These are phyloP conservation scores for Chloris gayana DNA, from an alignment of 176 grass and related monocot genomes.

Conservation along the genomic window DNA sequence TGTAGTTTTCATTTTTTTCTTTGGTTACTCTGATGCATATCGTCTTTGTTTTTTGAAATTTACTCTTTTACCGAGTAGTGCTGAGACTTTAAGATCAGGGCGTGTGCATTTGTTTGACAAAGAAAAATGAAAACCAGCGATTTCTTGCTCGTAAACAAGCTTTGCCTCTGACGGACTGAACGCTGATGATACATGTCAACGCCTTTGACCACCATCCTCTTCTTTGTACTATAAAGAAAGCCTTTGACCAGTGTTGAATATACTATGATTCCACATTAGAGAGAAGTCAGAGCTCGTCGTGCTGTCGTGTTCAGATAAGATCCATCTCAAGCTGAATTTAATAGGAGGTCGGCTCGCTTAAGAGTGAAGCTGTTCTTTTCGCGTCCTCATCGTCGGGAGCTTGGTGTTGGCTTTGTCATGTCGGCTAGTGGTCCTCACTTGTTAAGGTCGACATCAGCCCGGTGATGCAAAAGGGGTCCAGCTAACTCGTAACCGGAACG, in stretches of 20 bases:
- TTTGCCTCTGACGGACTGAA: neutral
- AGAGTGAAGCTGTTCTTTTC: neutral
- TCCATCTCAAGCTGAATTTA: neutral
- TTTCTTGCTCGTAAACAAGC: too few species aligned
- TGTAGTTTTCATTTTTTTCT: too few species aligned
- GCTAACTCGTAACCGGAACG: neutral
- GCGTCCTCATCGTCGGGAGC: neutral
- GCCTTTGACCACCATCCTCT: neutral
- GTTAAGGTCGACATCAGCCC: neutral
- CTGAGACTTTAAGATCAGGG: neutral
- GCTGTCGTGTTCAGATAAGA: neutral
- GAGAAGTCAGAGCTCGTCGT: slow-evolving; percentile 13
- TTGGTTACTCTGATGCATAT: too few species aligned
- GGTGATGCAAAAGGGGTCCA: neutral
- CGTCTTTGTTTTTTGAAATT: neutral
- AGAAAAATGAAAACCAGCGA: too few species aligned
- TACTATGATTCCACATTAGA: neutral
- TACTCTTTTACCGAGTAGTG: neutral
- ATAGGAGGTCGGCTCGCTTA: neutral
- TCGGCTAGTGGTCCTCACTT: neutral
- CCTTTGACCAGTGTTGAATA: neutral
- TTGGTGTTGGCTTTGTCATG: neutral
- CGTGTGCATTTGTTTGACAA: neutral
- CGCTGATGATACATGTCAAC: neutral
- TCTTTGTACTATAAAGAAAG: neutral